These are phyloP conservation scores for Globisporangium yorkense DNA, from an alignment of 352 stramenopile genomes.

Conservation along the genomic window DNA sequence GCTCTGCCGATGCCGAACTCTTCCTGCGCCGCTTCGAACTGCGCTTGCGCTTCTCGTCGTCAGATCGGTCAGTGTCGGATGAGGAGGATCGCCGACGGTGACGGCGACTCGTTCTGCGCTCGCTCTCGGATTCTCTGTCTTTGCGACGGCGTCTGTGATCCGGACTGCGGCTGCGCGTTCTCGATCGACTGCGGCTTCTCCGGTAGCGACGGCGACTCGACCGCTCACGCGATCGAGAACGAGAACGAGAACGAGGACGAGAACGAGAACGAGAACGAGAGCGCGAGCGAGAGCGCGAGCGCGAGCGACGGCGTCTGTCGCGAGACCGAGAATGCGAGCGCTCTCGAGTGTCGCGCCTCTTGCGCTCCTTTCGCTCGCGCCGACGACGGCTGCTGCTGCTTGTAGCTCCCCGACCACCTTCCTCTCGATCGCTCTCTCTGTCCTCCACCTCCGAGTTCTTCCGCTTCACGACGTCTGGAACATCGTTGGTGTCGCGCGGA, in stretches of 20 bases:
- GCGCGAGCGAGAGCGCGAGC: conserved; percentile 15
- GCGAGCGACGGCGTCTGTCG: conserved; percentile 12
- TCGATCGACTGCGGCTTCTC: conserved; percentile 2
- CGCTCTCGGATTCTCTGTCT: conserved; percentile 5
- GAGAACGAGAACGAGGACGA: conserved; percentile 7
- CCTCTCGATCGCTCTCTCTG: not conserved
- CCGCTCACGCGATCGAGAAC: conserved; percentile 23
- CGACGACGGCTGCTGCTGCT: not conserved
- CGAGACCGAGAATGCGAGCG: conserved; percentile 13
- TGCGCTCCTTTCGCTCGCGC: conserved; percentile 1
- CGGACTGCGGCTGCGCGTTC: conserved; percentile 4
- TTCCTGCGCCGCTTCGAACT: not conserved
- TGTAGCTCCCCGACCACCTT: not conserved
- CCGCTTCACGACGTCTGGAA: not conserved
- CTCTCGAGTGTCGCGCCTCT: conserved; percentile 10
- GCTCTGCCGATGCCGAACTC: not conserved
- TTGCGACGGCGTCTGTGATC: not conserved
- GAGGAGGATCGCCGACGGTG: conserved; percentile 13
- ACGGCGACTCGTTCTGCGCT: conserved; percentile 14
- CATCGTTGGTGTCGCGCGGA: no score
- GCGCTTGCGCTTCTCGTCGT: conserved; percentile 9
- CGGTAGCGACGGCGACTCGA: conserved; percentile 16
- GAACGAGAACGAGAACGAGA: conserved; percentile 15
- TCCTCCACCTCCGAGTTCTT: not conserved
- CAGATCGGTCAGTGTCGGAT: conserved; percentile 8